Conservation (phyloP, 345 rosid species). For the Firmiana major region DNA sequence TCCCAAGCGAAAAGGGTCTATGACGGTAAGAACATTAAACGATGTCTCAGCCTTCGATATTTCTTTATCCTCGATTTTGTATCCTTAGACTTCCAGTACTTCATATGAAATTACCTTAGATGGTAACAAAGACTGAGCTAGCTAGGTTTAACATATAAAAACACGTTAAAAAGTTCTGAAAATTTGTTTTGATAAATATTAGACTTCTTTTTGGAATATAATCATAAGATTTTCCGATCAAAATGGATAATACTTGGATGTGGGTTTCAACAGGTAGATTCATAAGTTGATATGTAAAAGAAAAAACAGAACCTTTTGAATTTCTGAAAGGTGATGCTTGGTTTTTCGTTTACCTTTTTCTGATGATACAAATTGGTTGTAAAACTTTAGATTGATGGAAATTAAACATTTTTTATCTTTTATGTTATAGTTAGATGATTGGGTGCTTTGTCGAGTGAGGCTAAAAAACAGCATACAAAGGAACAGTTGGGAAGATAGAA, state of each 20-base stretch:
- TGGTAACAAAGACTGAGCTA: too few relatives aligned
- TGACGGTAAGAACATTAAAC: slow-evolving; percentile 46
- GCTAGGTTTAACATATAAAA: too few relatives aligned
- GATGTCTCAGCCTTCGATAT: too few relatives aligned
- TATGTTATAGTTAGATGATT: slow-evolving; percentile 44
- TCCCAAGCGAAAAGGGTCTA: slow-evolving; percentile 43
- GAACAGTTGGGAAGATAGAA: slow-evolving; percentile 28
- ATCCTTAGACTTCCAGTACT: too few relatives aligned
- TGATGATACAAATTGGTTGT: neutral
- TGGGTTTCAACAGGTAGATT: too few relatives aligned
- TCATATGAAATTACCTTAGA: too few relatives aligned
- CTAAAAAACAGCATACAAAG: slow-evolving; percentile 24
- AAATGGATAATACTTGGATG: too few relatives aligned
- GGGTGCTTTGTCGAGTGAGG: slow-evolving; percentile 58
- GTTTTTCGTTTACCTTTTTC: neutral
- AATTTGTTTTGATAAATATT: too few relatives aligned
- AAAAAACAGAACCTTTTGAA: neutral
- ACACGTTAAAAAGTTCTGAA: too few relatives aligned
- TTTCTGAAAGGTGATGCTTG: neutral
- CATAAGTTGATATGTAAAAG: neutral
- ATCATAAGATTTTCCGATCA: too few relatives aligned
- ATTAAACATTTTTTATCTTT: neutral
- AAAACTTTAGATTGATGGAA: neutral
- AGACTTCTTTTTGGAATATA: too few relatives aligned
- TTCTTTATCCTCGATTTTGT: too few relatives aligned